phyloP scores from a whole-genome alignment of 2,329 filamentous ascomycete species.

The Fusarium newnesense region DNA sequence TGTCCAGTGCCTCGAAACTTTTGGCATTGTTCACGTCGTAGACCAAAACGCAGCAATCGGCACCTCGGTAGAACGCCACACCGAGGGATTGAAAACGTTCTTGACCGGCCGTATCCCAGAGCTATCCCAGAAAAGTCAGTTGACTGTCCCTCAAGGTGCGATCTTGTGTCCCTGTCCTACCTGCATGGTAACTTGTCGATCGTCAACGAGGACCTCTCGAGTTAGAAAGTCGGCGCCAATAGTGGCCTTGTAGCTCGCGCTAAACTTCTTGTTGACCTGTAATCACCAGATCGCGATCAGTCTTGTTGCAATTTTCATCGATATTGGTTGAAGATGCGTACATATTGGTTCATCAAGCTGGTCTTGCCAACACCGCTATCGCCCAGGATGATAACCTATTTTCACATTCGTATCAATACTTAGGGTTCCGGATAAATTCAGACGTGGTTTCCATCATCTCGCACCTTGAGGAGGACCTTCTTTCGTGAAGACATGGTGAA shows the following conservation, averaged over 20 bases:
- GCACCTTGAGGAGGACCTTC: conserved; percentile 91
- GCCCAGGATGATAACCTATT: conserved; percentile 95
- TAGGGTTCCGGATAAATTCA: background rate
- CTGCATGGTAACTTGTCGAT: conserved; percentile 98
- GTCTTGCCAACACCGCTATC: conserved; percentile 99
- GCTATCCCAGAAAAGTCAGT: conserved; percentile 59
- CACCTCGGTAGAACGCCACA: conserved; percentile 96
- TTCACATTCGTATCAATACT: conserved; percentile 31
- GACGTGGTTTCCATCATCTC: background rate
- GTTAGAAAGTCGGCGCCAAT: conserved; percentile 99
- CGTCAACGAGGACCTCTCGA: conserved; percentile 96
- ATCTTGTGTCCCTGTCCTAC: conserved; percentile 56
- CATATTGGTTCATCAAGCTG: conserved; percentile 99
- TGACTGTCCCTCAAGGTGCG: background rate
- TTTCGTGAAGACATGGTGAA: conserved; percentile 79
- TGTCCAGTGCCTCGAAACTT: conserved; percentile 98
- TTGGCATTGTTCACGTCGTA: conserved; percentile 99
- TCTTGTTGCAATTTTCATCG: background rate
- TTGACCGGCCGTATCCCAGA: conserved; percentile 98
- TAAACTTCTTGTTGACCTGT: conserved; percentile 99
- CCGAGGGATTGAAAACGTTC: conserved; percentile 97
- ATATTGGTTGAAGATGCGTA: conserved; percentile 59
- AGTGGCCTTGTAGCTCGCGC: conserved; percentile 98
- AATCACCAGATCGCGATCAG: conserved; percentile 16
- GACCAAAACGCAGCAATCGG: conserved; percentile 97